Evolutionary conservation across 208 protist species (phyloP).

Genomic region (Plasmodiophora brassicae): DNA sequence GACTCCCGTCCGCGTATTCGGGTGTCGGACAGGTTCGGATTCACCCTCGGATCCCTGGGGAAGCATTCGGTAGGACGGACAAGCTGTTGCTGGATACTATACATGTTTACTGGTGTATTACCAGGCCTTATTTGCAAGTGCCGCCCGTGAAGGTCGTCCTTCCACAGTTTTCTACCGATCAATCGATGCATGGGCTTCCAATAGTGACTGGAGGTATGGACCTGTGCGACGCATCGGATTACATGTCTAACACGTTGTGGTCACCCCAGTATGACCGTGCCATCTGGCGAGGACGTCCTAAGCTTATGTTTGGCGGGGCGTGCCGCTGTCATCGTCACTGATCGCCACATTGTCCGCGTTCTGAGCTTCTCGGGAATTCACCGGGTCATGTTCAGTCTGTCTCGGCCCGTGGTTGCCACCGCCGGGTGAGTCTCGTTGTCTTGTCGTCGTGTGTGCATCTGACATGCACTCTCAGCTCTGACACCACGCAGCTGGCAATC

Average conservation of each 20-base stretch:
- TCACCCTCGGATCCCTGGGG: background rate
- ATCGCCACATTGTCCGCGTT: background rate
- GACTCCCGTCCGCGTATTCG: slow-evolving; percentile 3
- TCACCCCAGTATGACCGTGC: background rate
- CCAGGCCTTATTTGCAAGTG: background rate
- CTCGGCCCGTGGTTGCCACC: background rate
- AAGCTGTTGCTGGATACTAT: background rate
- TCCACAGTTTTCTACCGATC: background rate
- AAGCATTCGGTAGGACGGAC: slow-evolving; percentile 11
- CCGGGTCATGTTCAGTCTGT: background rate
- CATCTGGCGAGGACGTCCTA: background rate
- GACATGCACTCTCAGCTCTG: no score
- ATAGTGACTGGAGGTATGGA: slow-evolving; percentile 19
- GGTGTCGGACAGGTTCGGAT: background rate
- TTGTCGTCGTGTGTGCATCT: no score
- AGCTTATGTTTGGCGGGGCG: background rate
- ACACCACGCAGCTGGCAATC: background rate
- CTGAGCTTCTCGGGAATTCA: background rate
- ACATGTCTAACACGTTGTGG: background rate
- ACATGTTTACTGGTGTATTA: background rate
- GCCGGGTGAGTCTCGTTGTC: background rate
- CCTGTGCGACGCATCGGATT: background rate
- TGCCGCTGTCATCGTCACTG: background rate
- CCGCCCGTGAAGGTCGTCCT: background rate
- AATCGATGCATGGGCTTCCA: background rate